Evolutionary conservation across 2,329 filamentous ascomycete species (phyloP).

Genomic region (Fusarium gaditjirri): DNA sequence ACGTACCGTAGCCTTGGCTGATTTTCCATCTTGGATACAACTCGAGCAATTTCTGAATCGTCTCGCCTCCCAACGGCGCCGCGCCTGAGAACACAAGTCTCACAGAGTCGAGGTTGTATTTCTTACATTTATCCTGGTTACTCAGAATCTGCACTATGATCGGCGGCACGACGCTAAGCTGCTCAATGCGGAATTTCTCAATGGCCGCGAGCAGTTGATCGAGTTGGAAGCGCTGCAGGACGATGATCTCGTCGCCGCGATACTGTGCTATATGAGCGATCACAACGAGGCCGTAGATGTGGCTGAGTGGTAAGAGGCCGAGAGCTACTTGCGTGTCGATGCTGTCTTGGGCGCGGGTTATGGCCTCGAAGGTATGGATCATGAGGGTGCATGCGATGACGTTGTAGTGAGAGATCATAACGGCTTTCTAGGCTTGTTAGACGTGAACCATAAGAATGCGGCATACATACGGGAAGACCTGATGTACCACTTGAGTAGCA

Average conservation of each 20-base stretch:
- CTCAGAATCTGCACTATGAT: slow-evolving; percentile 26
- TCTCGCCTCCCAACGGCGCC: slow-evolving; percentile 77
- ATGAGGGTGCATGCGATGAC: slow-evolving; percentile 82
- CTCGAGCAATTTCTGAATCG: slow-evolving; percentile 69
- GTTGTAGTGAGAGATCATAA: slow-evolving; percentile 84
- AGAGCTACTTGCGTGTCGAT: slow-evolving; percentile 61
- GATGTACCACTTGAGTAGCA: slow-evolving; percentile 86
- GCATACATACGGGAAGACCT: slow-evolving; percentile 70
- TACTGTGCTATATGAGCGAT: slow-evolving; percentile 74
- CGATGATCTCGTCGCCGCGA: slow-evolving; percentile 77
- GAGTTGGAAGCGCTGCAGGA: slow-evolving; percentile 81
- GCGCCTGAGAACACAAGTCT: slow-evolving; percentile 53
- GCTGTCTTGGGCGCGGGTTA: slow-evolving; percentile 48
- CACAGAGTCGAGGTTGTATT: slow-evolving; percentile 30
- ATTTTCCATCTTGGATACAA: slow-evolving; percentile 73
- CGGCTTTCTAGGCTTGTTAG: slow-evolving; percentile 70
- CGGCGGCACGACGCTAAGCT: slow-evolving; percentile 29
- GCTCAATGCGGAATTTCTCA: slow-evolving; percentile 31
- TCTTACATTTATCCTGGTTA: slow-evolving; percentile 9
- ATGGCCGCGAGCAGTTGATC: slow-evolving; percentile 60
- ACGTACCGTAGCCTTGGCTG: slow-evolving; percentile 76
- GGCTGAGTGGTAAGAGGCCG: slow-evolving; percentile 79
- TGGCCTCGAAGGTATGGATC: slow-evolving; percentile 56
- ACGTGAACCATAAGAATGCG: fast-evolving
- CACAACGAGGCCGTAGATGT: slow-evolving; percentile 82